Base-by-base conservation (phyloP, 257 asterid genomes). In the Solanum tarijense region DNA sequence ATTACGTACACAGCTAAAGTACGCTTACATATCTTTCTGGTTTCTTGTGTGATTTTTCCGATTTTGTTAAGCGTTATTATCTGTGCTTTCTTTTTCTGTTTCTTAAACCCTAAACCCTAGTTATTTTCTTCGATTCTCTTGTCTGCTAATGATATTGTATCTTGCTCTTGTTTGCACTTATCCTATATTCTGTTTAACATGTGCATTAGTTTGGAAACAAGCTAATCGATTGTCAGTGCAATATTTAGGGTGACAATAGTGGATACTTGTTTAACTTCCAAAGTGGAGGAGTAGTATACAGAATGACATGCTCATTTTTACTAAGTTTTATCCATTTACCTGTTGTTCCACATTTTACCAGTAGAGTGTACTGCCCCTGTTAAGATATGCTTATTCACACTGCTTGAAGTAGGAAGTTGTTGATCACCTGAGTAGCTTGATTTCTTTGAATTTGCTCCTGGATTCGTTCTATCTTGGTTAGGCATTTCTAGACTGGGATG, bases 1-100 rank as follows among this genome's bases (percentile, higher is more conserved):
- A 93, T 93, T 86, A 93, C 92, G 35, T 91, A 88, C 88, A 91
- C 95, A 46, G 92, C 95, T 68, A 91, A 90, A 91, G 94, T 93
- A 69, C 75, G 36, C 72, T 76, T 48, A 36, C 52, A 14, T 4
- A 16, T 58, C 23, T 18, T 52, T 21, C 41, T 36, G 48, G 79
- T 25, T 81, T 88, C 87, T 16, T 32, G 23, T 73, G 7, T 10
- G 34, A 13, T 41, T 78, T 25, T 27, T 21, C 3, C 16, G 84
- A 32, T 58, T 21, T 29, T 65, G 35, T 27, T 62, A 14, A 21
- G 9, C 82, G 29, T 72, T 18, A 39, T 88, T 83, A 6, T 16
- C 3, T 4, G 7, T 39, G 23, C 36, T 31, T 21, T 52, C 81
- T 68, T 89, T 52, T 52, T 23, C 81, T 29, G 32, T 21, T 86